These are phyloP conservation scores for Ophiostoma australiae DNA, from an alignment of 2,329 filamentous ascomycete species.

Conservation along the genomic window DNA sequence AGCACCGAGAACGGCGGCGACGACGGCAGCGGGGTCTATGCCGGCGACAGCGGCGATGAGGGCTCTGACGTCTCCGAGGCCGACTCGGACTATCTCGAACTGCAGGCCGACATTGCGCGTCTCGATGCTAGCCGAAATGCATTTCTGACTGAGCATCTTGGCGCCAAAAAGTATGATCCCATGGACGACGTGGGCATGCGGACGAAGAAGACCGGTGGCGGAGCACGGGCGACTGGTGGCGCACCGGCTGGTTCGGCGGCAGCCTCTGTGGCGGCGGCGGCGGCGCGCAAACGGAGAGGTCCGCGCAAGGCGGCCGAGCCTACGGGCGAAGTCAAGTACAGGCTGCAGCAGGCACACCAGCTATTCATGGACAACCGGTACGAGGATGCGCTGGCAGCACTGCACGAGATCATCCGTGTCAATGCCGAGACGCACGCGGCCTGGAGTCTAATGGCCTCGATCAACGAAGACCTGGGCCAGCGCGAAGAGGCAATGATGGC, in stretches of 20 bases:
- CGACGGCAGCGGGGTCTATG: background rate
- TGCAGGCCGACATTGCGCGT: slow-evolving; percentile 38
- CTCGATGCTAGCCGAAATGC: slow-evolving; percentile 37
- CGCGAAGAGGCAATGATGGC: slow-evolving; percentile 54
- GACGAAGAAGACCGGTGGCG: background rate
- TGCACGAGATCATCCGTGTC: slow-evolving; percentile 61
- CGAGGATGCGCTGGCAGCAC: slow-evolving; percentile 53
- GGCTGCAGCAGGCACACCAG: slow-evolving; percentile 62
- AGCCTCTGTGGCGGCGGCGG: slow-evolving; percentile 21
- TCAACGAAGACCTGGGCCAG: slow-evolving; percentile 57
- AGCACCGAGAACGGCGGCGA: slow-evolving; percentile 18
- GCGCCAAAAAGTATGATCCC: slow-evolving; percentile 24
- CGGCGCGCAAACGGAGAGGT: slow-evolving; percentile 36
- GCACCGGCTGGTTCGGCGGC: background rate
- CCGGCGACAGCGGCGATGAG: slow-evolving; percentile 25
- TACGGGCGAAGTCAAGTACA: slow-evolving; percentile 64
- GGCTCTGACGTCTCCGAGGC: slow-evolving; percentile 35
- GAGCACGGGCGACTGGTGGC: slow-evolving; percentile 16
- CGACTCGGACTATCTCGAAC: slow-evolving; percentile 41
- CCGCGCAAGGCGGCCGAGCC: slow-evolving; percentile 61
- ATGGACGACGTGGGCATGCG: slow-evolving; percentile 13
- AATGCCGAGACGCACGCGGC: slow-evolving; percentile 63
- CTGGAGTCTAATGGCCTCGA: slow-evolving; percentile 58
- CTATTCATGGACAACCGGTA: slow-evolving; percentile 61
- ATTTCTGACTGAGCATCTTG: slow-evolving; percentile 34